phyloP scores from a whole-genome alignment of 192 early-diverging fungal species.

The Backusella australiensis region DNA sequence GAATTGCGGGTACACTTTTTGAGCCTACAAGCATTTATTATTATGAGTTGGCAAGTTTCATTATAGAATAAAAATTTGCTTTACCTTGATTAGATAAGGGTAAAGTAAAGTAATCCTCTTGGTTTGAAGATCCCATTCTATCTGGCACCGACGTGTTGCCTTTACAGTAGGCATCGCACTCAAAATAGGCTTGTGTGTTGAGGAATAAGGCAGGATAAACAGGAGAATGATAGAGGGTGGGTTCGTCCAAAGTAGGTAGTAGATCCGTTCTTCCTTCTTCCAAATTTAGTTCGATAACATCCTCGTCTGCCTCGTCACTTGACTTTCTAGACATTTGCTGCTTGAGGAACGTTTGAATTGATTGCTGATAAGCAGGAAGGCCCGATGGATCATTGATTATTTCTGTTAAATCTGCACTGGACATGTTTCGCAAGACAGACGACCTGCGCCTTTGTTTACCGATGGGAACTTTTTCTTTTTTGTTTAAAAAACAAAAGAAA shows the following conservation, averaged over 20 bases:
- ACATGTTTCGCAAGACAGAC: conserved; percentile 10
- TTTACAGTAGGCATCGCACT: background rate
- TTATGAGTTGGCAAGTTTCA: background rate
- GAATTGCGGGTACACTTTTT: background rate
- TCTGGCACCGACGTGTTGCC: background rate
- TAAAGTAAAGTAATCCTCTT: conserved; percentile 9
- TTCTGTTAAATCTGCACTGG: conserved; percentile 7
- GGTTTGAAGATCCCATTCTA: background rate
- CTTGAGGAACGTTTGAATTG: conserved; percentile 10
- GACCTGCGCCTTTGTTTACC: conserved; percentile 11
- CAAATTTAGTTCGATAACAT: conserved; percentile 12
- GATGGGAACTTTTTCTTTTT: background rate
- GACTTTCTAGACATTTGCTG: conserved; percentile 1
- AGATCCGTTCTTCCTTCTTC: conserved; percentile 12
- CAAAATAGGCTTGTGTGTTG: background rate
- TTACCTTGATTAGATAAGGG: background rate
- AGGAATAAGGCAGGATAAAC: conserved; percentile 22
- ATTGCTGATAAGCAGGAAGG: conserved; percentile 5
- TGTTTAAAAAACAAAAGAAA: background rate
- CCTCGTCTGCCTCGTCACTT: conserved; percentile 9
- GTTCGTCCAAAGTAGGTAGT: background rate
- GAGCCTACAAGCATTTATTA: background rate
- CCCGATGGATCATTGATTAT: background rate
- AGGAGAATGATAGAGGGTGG: conserved; percentile 7
- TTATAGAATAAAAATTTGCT: background rate